Evolutionary conservation across 345 rosid genomes (phyloP).

Genomic region (Nasturtium officinale): DNA sequence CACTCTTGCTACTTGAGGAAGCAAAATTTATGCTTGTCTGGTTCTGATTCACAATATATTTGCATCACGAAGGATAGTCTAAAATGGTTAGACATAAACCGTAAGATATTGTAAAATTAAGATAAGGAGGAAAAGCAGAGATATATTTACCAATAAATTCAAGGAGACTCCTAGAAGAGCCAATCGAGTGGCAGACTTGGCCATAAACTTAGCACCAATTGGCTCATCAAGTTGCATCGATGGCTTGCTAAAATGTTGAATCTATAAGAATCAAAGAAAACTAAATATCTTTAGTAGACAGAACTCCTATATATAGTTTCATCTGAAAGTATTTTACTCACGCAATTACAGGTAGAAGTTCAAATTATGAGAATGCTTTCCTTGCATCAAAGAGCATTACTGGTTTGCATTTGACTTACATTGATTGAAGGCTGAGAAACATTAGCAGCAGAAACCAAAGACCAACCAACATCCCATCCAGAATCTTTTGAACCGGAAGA

Average conservation of each 20-base stretch:
- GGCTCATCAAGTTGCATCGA: slow-evolving; percentile 49
- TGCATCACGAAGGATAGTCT: slow-evolving; percentile 8
- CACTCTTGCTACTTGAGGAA: slow-evolving; percentile 58
- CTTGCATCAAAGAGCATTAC: slow-evolving; percentile 15
- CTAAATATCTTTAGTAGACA: slow-evolving; percentile 7
- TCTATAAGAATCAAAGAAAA: slow-evolving; percentile 43
- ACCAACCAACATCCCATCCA: slow-evolving; percentile 98
- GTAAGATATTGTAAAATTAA: slow-evolving; percentile 4
- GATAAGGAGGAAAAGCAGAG: slow-evolving; percentile 18
- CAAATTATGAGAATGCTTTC: neutral
- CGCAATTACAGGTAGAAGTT: slow-evolving; percentile 12
- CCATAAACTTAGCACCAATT: slow-evolving; percentile 52
- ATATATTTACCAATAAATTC: slow-evolving; percentile 51
- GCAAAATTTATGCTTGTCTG: slow-evolving; percentile 51
- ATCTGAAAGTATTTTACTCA: neutral
- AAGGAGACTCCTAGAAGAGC: slow-evolving; percentile 77
- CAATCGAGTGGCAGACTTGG: slow-evolving; percentile 67
- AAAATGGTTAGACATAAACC: slow-evolving; percentile 4
- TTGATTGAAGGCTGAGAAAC: slow-evolving; percentile 47
- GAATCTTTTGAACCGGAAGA: slow-evolving; percentile 67
- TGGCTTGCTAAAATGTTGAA: slow-evolving; percentile 41
- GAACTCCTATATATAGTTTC: neutral
- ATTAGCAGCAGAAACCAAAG: slow-evolving; percentile 59
- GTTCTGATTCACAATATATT: slow-evolving; percentile 51
- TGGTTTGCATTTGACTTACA: slow-evolving; percentile 46